Evolutionary conservation across 1,139 yeast genomes (phyloP).

Genomic region (Ogataea hybrid): DNA sequence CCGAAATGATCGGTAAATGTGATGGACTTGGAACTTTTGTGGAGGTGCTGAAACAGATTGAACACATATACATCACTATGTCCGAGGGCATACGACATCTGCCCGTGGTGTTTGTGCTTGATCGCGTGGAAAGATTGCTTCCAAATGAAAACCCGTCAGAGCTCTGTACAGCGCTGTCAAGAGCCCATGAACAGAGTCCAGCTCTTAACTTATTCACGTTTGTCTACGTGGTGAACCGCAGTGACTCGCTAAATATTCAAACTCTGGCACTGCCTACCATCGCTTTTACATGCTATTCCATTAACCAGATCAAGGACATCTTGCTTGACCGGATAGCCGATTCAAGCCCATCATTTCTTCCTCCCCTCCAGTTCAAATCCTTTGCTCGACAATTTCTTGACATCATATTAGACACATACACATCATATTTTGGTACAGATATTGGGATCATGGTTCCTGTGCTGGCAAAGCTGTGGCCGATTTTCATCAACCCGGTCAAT

Average conservation of each 20-base stretch:
- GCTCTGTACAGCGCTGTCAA: constrained; percentile 24
- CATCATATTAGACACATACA: constrained; percentile 29
- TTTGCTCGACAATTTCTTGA: constrained; percentile 26
- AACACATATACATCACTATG: constrained; percentile 5
- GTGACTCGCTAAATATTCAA: constrained; percentile 25
- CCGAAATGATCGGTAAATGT: constrained; percentile 18
- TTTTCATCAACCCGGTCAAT: constrained; percentile 26
- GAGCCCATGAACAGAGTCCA: constrained; percentile 27
- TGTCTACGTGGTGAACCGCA: constrained; percentile 25
- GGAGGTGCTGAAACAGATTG: constrained; percentile 24
- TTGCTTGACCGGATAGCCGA: constrained; percentile 10
- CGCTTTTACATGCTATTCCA: constrained; percentile 22
- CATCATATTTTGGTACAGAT: constrained; percentile 27
- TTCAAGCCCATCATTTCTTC: not conserved
- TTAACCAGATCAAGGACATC: constrained; percentile 24
- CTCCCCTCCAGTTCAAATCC: constrained; percentile 6
- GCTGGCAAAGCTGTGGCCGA: constrained; percentile 29
- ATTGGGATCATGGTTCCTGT: constrained; percentile 27
- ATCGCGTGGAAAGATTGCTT: constrained; percentile 26
- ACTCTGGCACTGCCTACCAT: constrained; percentile 27
- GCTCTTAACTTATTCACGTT: constrained; percentile 21
- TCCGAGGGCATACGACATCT: no score
- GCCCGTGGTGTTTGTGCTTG: constrained; percentile 26
- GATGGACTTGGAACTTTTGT: constrained; percentile 26
- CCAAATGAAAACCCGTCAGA: constrained; percentile 24